Evolutionary conservation across 2,329 filamentous ascomycete species (phyloP), one percentile per base, ranked within the genome.

Genomic region (Plenodomus lindquistii): DNA sequence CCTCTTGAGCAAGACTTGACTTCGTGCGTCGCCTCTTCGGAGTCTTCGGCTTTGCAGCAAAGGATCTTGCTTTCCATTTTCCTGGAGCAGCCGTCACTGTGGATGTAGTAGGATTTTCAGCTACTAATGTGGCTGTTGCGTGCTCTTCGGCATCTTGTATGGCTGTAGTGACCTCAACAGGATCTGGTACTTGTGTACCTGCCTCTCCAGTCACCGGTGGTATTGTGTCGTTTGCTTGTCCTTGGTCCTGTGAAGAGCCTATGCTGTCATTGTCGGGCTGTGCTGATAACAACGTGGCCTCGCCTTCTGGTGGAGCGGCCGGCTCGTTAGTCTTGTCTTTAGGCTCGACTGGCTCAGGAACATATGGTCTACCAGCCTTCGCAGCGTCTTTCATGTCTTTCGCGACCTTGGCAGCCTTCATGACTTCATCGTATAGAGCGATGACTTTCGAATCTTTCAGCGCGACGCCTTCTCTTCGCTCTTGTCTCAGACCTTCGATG

Each of bases 401-500:
- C 27, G 27, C 15, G 27, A 31, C 11, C 27, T 31, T 31, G 6
- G 27, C 27, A 18, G 43, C 46, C 34, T 37, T 51, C 46, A 55
- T 49, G 13, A 40, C 41, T 8, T 52, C 46, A 37, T 47, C 48
- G 19, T 49, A 55, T 5, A 37, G 44, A 11, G 46, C 42, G 21
- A 55, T 49, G 17, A 56, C 46, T 7, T 49, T 44, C 10, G 61
- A 65, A 9, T 58, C 42, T 42, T 65, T 52, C n/a, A 63, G 20
- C 17, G 58, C 31, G 5, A 63, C 55, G 4, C 48, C 54, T 3
- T 60, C 36, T 2, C 58, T 54, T 24, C 57, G 58, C 38, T 65
- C 58, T 37, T 54, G 43, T 13, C 65, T 56, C 38, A 66, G 42
- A 17, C 59, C 60, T 34, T 65, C 60, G 18, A 66, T 55, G 13